Evolutionary conservation across 257 asterid species (phyloP), one percentile per base, ranked within the genome.

Genomic region (Rhazya stricta): DNA sequence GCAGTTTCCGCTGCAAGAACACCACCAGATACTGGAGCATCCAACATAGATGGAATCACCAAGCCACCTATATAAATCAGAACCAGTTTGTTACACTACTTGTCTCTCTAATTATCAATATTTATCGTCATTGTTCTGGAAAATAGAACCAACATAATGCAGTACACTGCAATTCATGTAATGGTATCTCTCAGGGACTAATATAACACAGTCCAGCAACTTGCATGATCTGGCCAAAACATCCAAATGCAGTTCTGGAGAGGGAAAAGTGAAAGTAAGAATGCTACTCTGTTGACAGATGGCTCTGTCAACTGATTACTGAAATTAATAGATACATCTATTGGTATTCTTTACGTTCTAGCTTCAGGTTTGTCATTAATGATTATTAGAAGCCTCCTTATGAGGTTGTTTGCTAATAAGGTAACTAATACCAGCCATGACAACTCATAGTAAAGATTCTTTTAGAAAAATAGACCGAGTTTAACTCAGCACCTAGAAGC

Each of bases 21-120:
- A 71, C 99, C 98, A 73, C 99, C 99, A 19, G 99, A 94, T 45
- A 94, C 99, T 51, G 99, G 99, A 75, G 99, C 98, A 85, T 94
- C 98, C 91, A 94, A 86, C 97, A 92, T 87, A 75, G 89, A 85
- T 75, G 89, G 96, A 72, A 78, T 61, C 60, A 71, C 84, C 81
- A 76, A 43, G 34, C 84, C 86, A 78, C 81, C 97, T 93, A 75
- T 63, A 74, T 42, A 77, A 74, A 48, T n/a, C 16, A 62, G 9
- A 27, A 54, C 32, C 46, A 54, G 46, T 75, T 43, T 48, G 77
- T 69, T 66, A 48, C 32, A 21, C 48, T 66, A 21, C 71, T 30
- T 37, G 32, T 66, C 32, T 41, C 46, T 39, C 18, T 66, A 66
- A 37, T 41, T 36, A 34, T 36, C 25, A 37, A 39, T 66, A 25